phyloP scores from a whole-genome alignment of 495 filamentous ascomycete genomes.

The Pyrenula aspistea region DNA sequence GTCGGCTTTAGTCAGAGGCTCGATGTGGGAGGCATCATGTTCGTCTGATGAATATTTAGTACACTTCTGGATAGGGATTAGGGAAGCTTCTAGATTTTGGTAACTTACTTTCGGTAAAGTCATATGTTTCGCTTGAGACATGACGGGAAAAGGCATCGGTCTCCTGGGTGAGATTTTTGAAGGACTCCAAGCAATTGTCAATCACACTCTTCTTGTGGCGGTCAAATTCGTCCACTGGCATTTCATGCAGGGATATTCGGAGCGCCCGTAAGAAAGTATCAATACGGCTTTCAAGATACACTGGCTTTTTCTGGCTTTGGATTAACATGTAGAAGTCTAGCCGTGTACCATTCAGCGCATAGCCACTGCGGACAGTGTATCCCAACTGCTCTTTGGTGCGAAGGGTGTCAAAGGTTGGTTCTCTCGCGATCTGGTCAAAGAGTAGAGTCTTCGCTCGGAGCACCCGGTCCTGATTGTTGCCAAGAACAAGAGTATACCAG shows the following conservation, averaged over 20 bases:
- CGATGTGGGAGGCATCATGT: conserved; percentile 75
- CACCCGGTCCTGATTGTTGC: conserved; percentile 51
- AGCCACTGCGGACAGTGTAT: conserved; percentile 85
- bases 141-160: conserved; percentile 66
- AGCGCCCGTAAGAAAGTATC: conserved; percentile 81
- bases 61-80: conserved; percentile 55
- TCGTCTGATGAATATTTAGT: conserved; percentile 62
- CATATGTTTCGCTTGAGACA: conserved; percentile 57
- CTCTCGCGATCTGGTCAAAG: conserved; percentile 78
- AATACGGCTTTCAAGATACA: conserved; percentile 78
- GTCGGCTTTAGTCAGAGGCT: conserved; percentile 70
- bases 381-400: conserved; percentile 96
- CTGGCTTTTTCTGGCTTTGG: conserved; percentile 76
- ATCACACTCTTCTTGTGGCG: too few species aligned
- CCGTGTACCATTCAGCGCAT: conserved; percentile 53
- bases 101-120: conserved; percentile 67
- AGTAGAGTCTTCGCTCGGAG: conserved; percentile 68
- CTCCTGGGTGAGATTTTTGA: conserved; percentile 54
- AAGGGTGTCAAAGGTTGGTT: conserved; percentile 87
- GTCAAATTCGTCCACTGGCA: too few species aligned
- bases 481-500: conserved; percentile 77
- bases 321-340: conserved; percentile 84
- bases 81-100: conserved; percentile 59
- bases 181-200: conserved; percentile 18
- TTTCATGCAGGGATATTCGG: conserved; percentile 86